Base-by-base conservation (phyloP, 2,329 filamentous ascomycete species). In the Diaporthe ilicicola region DNA sequence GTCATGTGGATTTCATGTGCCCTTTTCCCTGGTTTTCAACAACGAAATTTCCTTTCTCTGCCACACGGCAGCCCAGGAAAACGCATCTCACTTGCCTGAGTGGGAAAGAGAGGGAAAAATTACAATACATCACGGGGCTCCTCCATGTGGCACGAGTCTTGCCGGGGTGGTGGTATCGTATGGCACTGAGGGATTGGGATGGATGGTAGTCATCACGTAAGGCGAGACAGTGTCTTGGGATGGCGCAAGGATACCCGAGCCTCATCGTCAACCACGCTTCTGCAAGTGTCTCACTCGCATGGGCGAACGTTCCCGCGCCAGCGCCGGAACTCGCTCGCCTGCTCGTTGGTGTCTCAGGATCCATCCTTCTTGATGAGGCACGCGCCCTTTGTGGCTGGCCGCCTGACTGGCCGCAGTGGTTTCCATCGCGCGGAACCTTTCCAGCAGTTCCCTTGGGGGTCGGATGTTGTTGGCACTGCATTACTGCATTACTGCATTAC, bases 121-220 rank as follows among this genome's bases (percentile, higher is more conserved):
- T 32, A n/a, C 15, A 9, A 39, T 7, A 48, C 37, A 48, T 62
- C 59, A 62, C 59, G 59, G 48, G 59, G 29, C 42, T 62, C 19
- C 17, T 39, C 27, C 59, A 62, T 27, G 59, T 62, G 59, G 59
- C 59, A 62, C 42, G 59, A 48, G 42, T 37, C 59, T 48, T 24
- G 27, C 59, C 42, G 48, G 42, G 59, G 42, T 62, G 59, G 59
- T 62, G 59, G 42, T 62, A 48, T 62, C 59, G 19, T 48, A 48
- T 48, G 42, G 59, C 27, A 34, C 19, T n/a, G 66, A 15, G 24
- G 4, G 29, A 17, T 17, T 24, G 51, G 29, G 27, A 50, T 69
- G 42, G 39, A 50, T 69, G 66, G 66, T 69, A 59, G 34, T 48
- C 53, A 48, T 50, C 50, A 68, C 65, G 65, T 59, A 59, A 68